A percentile compares a stretch with the other conserved stretches of the same genome.
Evolutionary conservation across 176 grass and related monocot species (phyloP).

Genomic region (Triticum turgidum): DNA sequence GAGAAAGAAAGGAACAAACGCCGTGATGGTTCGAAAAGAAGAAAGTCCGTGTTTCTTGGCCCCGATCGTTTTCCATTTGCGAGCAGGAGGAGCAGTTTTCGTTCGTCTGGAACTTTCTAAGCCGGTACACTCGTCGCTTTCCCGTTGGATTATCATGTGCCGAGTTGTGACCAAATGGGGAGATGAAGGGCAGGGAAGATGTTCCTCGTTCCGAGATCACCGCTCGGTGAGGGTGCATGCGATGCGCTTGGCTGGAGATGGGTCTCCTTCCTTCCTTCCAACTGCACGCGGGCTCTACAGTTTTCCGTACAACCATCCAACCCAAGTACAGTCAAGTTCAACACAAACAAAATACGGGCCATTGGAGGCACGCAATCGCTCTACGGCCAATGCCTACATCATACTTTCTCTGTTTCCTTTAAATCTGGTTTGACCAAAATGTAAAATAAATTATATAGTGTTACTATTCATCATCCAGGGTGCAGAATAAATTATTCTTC

Average conservation of each 20-base stretch:
- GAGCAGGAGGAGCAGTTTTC: neutral
- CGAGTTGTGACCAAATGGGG: neutral
- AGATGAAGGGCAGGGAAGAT: neutral
- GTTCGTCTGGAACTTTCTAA: neutral
- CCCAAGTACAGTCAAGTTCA: neutral
- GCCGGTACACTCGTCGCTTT: neutral
- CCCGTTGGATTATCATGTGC: neutral
- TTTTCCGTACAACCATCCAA: neutral
- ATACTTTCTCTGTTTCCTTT: no score
- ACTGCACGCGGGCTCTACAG: neutral
- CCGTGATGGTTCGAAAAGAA: no score
- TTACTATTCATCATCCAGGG: no score
- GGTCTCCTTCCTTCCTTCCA: neutral
- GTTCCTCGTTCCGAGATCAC: neutral
- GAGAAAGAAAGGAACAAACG: neutral
- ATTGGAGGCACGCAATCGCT: no score
- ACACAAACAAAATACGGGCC: no score
- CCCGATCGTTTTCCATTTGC: neutral
- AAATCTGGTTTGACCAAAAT: no score
- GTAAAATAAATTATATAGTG: no score
- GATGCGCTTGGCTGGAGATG: neutral
- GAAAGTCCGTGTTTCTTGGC: neutral
- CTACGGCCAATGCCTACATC: no score
- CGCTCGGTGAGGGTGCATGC: neutral
- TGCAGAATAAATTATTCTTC: no score